These are phyloP conservation scores for Rutstroemia sydowiana DNA, from an alignment of 2,329 filamentous ascomycete species.

Conservation along the genomic window DNA sequence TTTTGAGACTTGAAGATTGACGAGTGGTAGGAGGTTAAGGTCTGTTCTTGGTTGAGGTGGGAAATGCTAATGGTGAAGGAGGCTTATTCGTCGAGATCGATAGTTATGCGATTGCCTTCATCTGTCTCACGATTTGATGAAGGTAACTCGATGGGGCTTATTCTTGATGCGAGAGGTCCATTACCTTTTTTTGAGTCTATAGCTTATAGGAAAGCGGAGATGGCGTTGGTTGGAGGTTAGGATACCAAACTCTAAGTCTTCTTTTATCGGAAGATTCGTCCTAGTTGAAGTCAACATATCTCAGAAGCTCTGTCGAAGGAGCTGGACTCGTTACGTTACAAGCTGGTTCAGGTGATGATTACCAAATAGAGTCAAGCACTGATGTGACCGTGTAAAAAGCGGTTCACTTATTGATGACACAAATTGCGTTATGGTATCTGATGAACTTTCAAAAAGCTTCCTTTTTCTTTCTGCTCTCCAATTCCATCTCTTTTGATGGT, in stretches of 20 bases:
- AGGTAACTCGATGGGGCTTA: constrained; percentile 99
- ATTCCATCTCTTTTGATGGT: background rate
- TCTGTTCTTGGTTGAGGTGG: constrained; percentile 34
- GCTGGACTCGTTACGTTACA: constrained; percentile 41
- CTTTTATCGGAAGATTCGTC: constrained; percentile 31
- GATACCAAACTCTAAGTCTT: constrained; percentile 25
- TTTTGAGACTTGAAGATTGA: constrained; percentile 22
- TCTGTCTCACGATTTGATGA: constrained; percentile 30
- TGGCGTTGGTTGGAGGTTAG: constrained; percentile 16
- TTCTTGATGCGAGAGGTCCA: constrained; percentile 94
- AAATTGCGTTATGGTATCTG: constrained; percentile 44
- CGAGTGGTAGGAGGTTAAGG: constrained; percentile 33
- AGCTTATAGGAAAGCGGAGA: constrained; percentile 47
- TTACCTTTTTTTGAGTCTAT: constrained; percentile 41
- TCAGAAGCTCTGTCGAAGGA: constrained; percentile 62
- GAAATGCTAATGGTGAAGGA: constrained; percentile 45
- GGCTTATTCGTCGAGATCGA: constrained; percentile 83
- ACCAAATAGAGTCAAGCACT: constrained; percentile 99
- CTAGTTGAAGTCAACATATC: constrained; percentile 20
- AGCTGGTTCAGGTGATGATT: constrained; percentile 72
- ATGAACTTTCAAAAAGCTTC: constrained; percentile 29
- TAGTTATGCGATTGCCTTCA: constrained; percentile 96
- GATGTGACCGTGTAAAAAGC: constrained; percentile 47
- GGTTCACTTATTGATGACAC: constrained; percentile 37
- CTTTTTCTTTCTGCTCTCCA: background rate